These are phyloP conservation scores for Saksenaea vasiformis DNA, from an alignment of 371 early-diverging fungal genomes.

Conservation along the genomic window DNA sequence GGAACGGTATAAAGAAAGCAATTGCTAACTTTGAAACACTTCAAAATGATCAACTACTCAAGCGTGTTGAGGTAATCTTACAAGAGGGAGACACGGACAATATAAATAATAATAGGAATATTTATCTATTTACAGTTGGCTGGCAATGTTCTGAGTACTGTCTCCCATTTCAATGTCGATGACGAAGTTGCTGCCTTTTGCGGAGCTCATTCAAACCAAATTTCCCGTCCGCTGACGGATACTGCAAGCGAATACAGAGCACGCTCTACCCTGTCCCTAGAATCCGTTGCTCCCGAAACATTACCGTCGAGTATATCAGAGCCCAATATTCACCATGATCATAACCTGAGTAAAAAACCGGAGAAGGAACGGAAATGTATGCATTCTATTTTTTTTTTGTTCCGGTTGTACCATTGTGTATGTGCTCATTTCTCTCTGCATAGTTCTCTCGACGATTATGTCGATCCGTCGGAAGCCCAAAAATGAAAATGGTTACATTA, in stretches of 20 bases:
- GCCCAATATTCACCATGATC: background rate
- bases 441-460: conserved; percentile 33
- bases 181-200: conserved; percentile 31
- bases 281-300: conserved; percentile 10
- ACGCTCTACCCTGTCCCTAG: conserved; percentile 13
- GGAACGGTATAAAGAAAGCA: conserved; percentile 35
- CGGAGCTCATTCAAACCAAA: background rate
- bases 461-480: conserved; percentile 43
- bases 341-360: conserved; percentile 8
- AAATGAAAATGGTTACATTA: conserved; percentile 18
- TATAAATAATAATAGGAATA: background rate
- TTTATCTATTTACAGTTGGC: conserved; percentile 11
- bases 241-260: conserved; percentile 3
- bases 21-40: conserved; percentile 47
- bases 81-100: background rate
- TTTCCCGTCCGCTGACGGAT: background rate
- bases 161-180: conserved; percentile 21
- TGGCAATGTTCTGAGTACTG: conserved; percentile 15
- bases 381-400: background rate
- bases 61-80: conserved; percentile 38
- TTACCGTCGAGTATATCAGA: conserved; percentile 23
- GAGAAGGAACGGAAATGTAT: conserved; percentile 25
- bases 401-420: background rate
- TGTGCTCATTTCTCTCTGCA: background rate
- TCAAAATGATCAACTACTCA: conserved; percentile 46